These are phyloP conservation scores for Cryoendolithus antarcticus DNA, from an alignment of 2,329 filamentous ascomycete species.

Conservation along the genomic window DNA sequence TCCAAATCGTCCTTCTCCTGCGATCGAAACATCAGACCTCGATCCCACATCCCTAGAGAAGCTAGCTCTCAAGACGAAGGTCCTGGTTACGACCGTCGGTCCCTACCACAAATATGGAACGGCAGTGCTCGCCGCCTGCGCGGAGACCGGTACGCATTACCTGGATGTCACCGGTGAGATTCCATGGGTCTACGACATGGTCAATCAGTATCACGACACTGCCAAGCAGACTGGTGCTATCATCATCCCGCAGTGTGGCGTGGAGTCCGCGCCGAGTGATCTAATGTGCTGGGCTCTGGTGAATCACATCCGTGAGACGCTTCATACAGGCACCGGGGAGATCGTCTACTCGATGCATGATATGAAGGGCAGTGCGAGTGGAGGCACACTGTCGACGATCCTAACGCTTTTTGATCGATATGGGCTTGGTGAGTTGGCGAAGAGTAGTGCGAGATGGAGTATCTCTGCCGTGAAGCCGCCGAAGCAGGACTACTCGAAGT, in stretches of 20 bases:
- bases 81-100: conserved; percentile 50
- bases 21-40: conserved; percentile 41
- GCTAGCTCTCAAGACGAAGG: conserved; percentile 42
- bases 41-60: conserved; percentile 37
- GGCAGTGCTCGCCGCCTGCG: conserved; percentile 52
- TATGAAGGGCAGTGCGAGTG: conserved; percentile 41
- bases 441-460: conserved; percentile 38
- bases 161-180: conserved; percentile 54
- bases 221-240: conserved; percentile 50
- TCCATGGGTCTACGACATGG: conserved; percentile 51
- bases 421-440: conserved; percentile 35
- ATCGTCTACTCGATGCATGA: conserved; percentile 42
- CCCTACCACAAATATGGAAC: conserved; percentile 54
- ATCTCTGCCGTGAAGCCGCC: conserved; percentile 34
- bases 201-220: conserved; percentile 46
- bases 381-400: conserved; percentile 52
- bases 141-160: conserved; percentile 53
- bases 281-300: conserved; percentile 41
- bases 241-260: conserved; percentile 47
- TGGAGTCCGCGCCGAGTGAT: conserved; percentile 51
- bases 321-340: conserved; percentile 38
- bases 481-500: conserved; percentile 17
- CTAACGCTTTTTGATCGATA: conserved; percentile 43
- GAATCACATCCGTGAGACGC: conserved; percentile 39
- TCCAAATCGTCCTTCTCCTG: conserved; percentile 57